These are phyloP conservation scores for Ophiostoma sp. DNA, from an alignment of 2,329 filamentous ascomycete genomes.

Conservation along the genomic window DNA sequence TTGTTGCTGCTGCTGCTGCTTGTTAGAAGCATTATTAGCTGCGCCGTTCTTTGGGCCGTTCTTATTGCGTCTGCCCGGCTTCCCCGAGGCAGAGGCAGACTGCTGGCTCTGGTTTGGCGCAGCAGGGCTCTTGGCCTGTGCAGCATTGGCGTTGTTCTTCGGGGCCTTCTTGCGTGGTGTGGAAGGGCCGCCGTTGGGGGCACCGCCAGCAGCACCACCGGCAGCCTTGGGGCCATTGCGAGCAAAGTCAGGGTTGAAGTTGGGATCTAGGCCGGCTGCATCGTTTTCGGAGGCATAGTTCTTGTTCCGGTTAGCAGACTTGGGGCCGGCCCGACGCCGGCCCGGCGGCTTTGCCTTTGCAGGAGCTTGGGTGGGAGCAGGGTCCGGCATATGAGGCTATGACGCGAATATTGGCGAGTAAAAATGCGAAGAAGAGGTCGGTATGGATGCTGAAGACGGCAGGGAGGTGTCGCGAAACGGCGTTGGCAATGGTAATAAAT, in stretches of 20 bases:
- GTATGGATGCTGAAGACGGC: neutral
- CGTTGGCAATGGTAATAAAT: constrained; percentile 9
- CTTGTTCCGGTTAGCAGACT: constrained; percentile 40
- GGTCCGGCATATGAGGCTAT: constrained; percentile 35
- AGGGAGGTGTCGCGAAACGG: neutral
- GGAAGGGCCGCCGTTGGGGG: constrained; percentile 13
- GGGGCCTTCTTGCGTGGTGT: constrained; percentile 24
- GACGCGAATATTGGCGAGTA: neutral
- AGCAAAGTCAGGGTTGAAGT: constrained; percentile 35
- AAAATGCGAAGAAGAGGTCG: neutral
- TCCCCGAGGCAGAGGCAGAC: constrained; percentile 30
- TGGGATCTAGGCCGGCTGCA: constrained; percentile 35
- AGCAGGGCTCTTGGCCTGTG: constrained; percentile 28
- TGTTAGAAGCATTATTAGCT: constrained; percentile 41
- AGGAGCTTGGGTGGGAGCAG: constrained; percentile 13
- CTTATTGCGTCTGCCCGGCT: constrained; percentile 32
- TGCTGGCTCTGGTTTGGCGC: constrained; percentile 29
- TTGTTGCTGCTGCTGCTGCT: constrained; percentile 24
- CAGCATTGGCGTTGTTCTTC: constrained; percentile 7
- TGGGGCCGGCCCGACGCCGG: constrained; percentile 39
- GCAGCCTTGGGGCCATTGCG: constrained; percentile 6
- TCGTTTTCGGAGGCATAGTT: constrained; percentile 59
- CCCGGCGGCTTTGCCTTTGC: constrained; percentile 34
- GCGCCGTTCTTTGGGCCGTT: constrained; percentile 32
- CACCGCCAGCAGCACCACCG: constrained; percentile 4